These are phyloP conservation scores for Neckera pumila DNA, from an alignment of 225 moss, liverwort and hornwort species.

Conservation along the genomic window DNA sequence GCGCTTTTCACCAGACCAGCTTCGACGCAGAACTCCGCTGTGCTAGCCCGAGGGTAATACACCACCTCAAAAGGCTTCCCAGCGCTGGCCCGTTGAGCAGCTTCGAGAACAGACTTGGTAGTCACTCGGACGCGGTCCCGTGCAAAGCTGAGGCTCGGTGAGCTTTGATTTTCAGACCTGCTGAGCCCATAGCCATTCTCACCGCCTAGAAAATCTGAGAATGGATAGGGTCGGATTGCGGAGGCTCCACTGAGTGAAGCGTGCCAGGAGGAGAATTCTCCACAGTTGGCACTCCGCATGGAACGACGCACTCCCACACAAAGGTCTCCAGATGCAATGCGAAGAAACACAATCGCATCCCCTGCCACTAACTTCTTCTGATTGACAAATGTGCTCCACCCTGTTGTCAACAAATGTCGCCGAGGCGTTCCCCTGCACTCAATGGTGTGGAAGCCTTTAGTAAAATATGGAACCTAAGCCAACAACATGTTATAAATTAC, in stretches of 20 bases:
- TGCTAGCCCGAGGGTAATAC: slow-evolving; percentile 71
- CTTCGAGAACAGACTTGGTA: slow-evolving; percentile 70
- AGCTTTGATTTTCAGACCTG: slow-evolving; percentile 5
- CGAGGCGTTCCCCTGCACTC: slow-evolving; percentile 61
- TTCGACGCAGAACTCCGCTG: slow-evolving; percentile 82
- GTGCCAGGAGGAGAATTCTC: slow-evolving; percentile 70
- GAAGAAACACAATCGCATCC: slow-evolving; percentile 84
- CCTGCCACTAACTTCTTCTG: slow-evolving; percentile 89
- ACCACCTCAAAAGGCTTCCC: slow-evolving; percentile 76
- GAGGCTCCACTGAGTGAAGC: slow-evolving; percentile 31
- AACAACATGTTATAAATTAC: neutral
- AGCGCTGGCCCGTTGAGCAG: slow-evolving; percentile 47
- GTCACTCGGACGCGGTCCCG: slow-evolving; percentile 67
- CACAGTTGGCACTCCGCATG: slow-evolving; percentile 52
- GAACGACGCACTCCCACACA: slow-evolving; percentile 82
- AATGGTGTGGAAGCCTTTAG: neutral
- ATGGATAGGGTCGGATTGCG: slow-evolving; percentile 40
- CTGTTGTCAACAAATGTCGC: slow-evolving; percentile 71
- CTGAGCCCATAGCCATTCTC: slow-evolving; percentile 22
- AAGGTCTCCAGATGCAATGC: slow-evolving; percentile 69
- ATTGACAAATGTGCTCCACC: slow-evolving; percentile 86
- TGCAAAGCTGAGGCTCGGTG: slow-evolving; percentile 43
- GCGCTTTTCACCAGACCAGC: slow-evolving; percentile 48
- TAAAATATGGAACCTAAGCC: neutral
- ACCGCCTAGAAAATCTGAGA: slow-evolving; percentile 45